Evolutionary conservation across 2,329 filamentous ascomycete genomes (phyloP).

Genomic region (Juglanconis sp.): DNA sequence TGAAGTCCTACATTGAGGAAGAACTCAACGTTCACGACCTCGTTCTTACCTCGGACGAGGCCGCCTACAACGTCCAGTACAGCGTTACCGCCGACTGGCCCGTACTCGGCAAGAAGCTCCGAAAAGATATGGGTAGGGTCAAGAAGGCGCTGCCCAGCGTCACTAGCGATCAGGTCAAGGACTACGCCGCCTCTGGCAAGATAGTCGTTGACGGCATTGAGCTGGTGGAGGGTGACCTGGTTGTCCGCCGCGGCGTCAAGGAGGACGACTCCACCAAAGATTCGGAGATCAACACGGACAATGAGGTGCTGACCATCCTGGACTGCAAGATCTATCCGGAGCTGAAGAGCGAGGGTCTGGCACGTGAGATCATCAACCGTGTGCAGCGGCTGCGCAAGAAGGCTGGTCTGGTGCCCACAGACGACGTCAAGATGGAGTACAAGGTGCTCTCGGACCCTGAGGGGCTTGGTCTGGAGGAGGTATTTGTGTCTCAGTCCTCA

Average conservation of each 20-base stretch:
- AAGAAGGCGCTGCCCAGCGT: conserved; percentile 84
- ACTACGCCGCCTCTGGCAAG: conserved; percentile 68
- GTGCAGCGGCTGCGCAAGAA: conserved; percentile 93
- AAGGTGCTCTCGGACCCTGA: conserved; percentile 76
- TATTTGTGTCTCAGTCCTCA: conserved; percentile 65
- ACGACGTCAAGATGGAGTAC: conserved; percentile 96
- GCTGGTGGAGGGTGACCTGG: conserved; percentile 77
- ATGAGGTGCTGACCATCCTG: conserved; percentile 85
- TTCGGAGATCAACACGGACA: conserved; percentile 83
- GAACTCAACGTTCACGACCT: conserved; percentile 89
- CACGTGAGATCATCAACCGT: conserved; percentile 87
- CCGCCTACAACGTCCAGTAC: conserved; percentile 88
- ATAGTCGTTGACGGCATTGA: conserved; percentile 84
- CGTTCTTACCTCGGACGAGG: conserved; percentile 80
- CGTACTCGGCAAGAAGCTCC: conserved; percentile 91
- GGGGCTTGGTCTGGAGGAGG: conserved; percentile 65
- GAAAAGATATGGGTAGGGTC: conserved; percentile 88
- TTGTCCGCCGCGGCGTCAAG: conserved; percentile 75
- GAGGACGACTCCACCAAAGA: conserved; percentile 68
- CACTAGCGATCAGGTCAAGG: conserved; percentile 75
- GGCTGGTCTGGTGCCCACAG: conserved; percentile 83
- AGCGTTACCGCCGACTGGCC: conserved; percentile 90
- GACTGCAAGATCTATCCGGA: conserved; percentile 76
- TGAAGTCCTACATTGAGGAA: conserved; percentile 85
- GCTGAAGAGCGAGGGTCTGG: conserved; percentile 71